These are phyloP conservation scores for Salix viminalis DNA, from an alignment of 345 rosid species.

Conservation along the genomic window DNA sequence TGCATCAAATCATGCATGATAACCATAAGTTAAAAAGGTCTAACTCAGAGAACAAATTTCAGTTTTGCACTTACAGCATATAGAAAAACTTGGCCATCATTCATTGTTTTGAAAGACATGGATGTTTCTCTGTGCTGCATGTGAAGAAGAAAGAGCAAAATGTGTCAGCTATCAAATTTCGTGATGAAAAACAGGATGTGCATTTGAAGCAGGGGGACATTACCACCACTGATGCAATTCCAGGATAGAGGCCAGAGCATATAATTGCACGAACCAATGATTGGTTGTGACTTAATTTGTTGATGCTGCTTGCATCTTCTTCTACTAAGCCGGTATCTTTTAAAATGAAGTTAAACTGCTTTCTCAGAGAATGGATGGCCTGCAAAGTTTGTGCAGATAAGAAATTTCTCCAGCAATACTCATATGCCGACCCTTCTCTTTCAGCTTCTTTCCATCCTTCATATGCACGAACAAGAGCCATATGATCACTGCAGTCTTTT, in stretches of 20 bases:
- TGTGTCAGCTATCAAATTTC: neutral
- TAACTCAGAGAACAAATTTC: neutral
- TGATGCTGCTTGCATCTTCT: conserved; percentile 54
- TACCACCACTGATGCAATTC: conserved; percentile 93
- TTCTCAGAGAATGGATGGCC: conserved; percentile 89
- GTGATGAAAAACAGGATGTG: neutral
- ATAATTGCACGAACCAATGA: conserved; percentile 86
- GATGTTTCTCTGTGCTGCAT: conserved; percentile 90
- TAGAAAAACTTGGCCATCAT: conserved; percentile 87
- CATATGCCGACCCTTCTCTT: conserved; percentile 89
- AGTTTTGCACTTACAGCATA: conserved; percentile 58
- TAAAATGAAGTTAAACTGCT: conserved; percentile 80
- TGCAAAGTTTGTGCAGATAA: conserved; percentile 93
- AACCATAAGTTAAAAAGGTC: neutral
- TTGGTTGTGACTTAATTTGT: conserved; percentile 86
- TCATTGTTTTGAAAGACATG: conserved; percentile 96
- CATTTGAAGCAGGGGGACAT: conserved; percentile 12
- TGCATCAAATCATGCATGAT: neutral
- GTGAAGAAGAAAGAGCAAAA: conserved; percentile 13
- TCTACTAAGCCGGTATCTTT: conserved; percentile 77
- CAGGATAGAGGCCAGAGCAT: conserved; percentile 96
- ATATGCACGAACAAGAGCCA: conserved; percentile 98
- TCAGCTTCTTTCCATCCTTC: conserved; percentile 99
- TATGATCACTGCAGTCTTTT: conserved; percentile 97
- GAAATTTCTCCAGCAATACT: conserved; percentile 97